phyloP scores from a whole-genome alignment of 768 basidiomycete species.

The Albatrellus ellisii region DNA sequence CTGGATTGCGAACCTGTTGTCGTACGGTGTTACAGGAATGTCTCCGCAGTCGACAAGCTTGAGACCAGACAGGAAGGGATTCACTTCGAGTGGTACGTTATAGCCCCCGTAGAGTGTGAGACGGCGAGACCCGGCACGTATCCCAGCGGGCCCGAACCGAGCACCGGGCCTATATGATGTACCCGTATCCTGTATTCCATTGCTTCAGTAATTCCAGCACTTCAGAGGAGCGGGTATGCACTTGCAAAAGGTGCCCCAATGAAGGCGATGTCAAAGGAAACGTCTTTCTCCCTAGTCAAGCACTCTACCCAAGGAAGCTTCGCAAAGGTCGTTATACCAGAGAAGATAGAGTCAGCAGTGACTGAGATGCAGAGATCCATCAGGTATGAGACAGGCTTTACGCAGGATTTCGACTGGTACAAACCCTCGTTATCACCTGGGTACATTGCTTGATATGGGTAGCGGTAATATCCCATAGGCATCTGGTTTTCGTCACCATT shows the following conservation, averaged over 20 bases:
- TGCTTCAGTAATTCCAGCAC: background rate
- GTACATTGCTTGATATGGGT: constrained; percentile 47
- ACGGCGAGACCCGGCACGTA: constrained; percentile 67
- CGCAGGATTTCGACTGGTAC: background rate
- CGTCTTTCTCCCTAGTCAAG: constrained; percentile 44
- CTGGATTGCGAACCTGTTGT: constrained; percentile 58
- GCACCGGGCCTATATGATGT: constrained; percentile 77
- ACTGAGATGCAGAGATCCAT: constrained; percentile 24
- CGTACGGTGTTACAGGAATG: constrained; percentile 69
- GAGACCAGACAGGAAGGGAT: constrained; percentile 58
- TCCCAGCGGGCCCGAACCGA: constrained; percentile 76
- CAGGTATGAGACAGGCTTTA: too few species aligned
- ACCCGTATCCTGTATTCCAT: constrained; percentile 39
- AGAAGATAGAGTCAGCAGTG: constrained; percentile 68
- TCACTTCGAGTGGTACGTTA: constrained; percentile 60
- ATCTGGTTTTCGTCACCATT: constrained; percentile 35
- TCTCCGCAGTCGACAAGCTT: constrained; percentile 69
- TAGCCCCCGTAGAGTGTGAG: constrained; percentile 68
- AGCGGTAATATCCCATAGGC: constrained; percentile 55
- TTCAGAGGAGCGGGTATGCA: background rate
- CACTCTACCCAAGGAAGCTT: constrained; percentile 79
- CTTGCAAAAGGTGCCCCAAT: constrained; percentile 68
- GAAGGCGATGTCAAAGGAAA: constrained; percentile 69
- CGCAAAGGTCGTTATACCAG: constrained; percentile 77
- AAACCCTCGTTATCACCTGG: constrained; percentile 46